Conservation (phyloP, 2,329 filamentous ascomycete species). For the Ambrosiella cleistominuta region DNA sequence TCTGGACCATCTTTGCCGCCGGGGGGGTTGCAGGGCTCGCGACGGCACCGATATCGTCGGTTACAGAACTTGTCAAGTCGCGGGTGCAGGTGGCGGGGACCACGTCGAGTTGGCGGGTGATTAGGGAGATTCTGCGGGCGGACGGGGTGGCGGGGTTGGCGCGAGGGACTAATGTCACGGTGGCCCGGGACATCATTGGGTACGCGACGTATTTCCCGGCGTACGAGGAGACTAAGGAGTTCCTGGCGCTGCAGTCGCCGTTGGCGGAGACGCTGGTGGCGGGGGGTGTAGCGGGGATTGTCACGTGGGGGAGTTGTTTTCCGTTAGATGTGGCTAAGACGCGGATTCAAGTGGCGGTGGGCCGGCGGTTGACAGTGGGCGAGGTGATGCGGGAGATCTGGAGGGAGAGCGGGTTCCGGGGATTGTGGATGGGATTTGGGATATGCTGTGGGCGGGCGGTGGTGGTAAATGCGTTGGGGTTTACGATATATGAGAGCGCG, state of each 20-base stretch:
- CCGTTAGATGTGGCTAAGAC: conserved; percentile 89
- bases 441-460: conserved; percentile 78
- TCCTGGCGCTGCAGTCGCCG: conserved; percentile 23
- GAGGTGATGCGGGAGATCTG: conserved; percentile 44
- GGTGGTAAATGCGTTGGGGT: conserved; percentile 82
- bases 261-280: conserved; percentile 57
- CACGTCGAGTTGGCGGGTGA: conserved; percentile 43
- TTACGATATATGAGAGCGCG: conserved; percentile 80
- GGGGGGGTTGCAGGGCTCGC: conserved; percentile 66
- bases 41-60: conserved; percentile 72
- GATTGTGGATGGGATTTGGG: conserved; percentile 58
- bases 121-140: conserved; percentile 38
- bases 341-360: conserved; percentile 43
- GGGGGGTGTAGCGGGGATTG: conserved; percentile 71
- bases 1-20: conserved; percentile 31
- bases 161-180: conserved; percentile 64
- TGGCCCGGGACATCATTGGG: conserved; percentile 69
- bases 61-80: conserved; percentile 84
- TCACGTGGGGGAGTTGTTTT: conserved; percentile 81
- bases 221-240: conserved; percentile 58
- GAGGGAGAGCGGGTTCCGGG: conserved; percentile 47
- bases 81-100: conserved; percentile 49
- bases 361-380: conserved; percentile 22
- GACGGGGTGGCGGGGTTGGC: conserved; percentile 57
- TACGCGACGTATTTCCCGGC: conserved; percentile 97